These are phyloP conservation scores for Stagonosporopsis tanaceti DNA, from an alignment of 2,329 filamentous ascomycete species.

Conservation along the genomic window DNA sequence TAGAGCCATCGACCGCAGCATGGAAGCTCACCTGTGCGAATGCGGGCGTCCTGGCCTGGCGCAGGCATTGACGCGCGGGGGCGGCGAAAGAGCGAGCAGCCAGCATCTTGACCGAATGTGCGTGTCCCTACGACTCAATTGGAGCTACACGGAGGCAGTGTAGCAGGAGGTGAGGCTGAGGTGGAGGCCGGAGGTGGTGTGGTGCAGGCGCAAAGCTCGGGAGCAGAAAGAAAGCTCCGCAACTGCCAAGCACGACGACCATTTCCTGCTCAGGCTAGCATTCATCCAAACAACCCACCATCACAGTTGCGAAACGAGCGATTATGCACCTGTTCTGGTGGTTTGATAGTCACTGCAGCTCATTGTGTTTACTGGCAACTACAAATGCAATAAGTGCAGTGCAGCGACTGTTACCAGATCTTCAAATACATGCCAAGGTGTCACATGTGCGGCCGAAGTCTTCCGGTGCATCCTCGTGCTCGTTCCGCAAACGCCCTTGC, in stretches of 20 bases:
- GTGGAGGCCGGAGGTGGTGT: slow-evolving; percentile 33
- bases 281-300: slow-evolving; percentile 6
- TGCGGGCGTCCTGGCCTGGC: slow-evolving; percentile 64
- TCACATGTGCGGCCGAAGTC: slow-evolving; percentile 12
- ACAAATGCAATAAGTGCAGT: not conserved
- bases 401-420: slow-evolving; percentile 9
- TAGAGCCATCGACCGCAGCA: slow-evolving; percentile 3
- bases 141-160: slow-evolving; percentile 42
- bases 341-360: not conserved
- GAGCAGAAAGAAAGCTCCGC: slow-evolving; percentile 41
- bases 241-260: slow-evolving; percentile 9
- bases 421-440: slow-evolving; percentile 16
- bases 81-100: slow-evolving; percentile 79
- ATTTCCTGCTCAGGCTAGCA: slow-evolving; percentile 15
- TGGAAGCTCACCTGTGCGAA: slow-evolving; percentile 64
- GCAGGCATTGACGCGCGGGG: slow-evolving; percentile 81
- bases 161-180: slow-evolving; percentile 36
- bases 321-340: not conserved
- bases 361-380: not conserved
- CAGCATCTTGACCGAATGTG: slow-evolving; percentile 71
- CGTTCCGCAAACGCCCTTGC: slow-evolving; percentile 15
- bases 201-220: slow-evolving; percentile 34
- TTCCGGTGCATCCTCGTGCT: slow-evolving; percentile 21
- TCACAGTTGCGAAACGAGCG: not conserved
- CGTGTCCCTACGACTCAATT: slow-evolving; percentile 40